phyloP scores from a whole-genome alignment of 2,329 filamentous ascomycete genomes.

The Biscogniauxia sp. region DNA sequence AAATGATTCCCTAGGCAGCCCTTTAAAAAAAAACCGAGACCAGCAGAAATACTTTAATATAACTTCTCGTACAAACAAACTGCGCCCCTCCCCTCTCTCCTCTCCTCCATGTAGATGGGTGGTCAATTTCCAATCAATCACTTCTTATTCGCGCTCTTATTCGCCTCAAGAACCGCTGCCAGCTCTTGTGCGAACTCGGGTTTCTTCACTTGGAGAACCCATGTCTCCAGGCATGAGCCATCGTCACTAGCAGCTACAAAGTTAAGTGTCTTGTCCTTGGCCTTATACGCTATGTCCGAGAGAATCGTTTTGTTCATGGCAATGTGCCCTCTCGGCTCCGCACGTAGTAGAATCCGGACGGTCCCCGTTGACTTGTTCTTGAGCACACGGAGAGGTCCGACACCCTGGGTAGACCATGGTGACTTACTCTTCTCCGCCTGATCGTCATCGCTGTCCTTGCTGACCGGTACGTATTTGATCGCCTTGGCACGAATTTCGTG shows the following conservation, averaged over 20 bases:
- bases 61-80: neutral
- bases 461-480: conserved; percentile 54
- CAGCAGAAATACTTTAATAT: neutral
- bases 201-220: conserved; percentile 69
- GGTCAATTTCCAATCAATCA: conserved; percentile 17
- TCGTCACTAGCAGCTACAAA: conserved; percentile 55
- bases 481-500: conserved; percentile 71
- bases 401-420: conserved; percentile 67
- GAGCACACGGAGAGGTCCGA: conserved; percentile 70
- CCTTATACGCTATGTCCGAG: conserved; percentile 60
- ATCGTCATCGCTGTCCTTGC: conserved; percentile 43
- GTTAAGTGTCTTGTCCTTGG: conserved; percentile 59
- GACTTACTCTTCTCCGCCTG: conserved; percentile 46
- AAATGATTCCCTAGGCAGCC: neutral
- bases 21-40: neutral
- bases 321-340: conserved; percentile 72
- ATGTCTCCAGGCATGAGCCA: conserved; percentile 62
- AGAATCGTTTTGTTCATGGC: conserved; percentile 69
- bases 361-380: conserved; percentile 68
- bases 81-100: no score
- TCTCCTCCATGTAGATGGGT: no score
- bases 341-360: conserved; percentile 67
- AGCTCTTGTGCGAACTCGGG: conserved; percentile 49
- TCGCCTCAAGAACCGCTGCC: conserved; percentile 48
- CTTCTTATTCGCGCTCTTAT: conserved; percentile 57